These are phyloP conservation scores for Arthroderma sp. DNA, from an alignment of 2,329 filamentous ascomycete species.

Conservation along the genomic window DNA sequence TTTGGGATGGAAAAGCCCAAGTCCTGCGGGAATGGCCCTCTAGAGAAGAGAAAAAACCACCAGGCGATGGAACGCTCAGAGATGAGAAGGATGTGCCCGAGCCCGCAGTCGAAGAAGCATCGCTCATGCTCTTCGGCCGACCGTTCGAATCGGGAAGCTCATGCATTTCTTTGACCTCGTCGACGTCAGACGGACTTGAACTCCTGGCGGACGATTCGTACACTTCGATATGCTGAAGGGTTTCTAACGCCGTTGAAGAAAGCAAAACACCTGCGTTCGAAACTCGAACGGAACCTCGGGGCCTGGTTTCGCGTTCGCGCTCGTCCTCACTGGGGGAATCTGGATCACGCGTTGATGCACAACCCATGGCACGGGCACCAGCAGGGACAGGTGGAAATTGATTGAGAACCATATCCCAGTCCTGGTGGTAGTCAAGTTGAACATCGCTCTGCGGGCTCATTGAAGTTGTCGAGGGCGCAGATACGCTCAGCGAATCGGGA, in stretches of 20 bases:
- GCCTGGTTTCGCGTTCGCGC: not conserved
- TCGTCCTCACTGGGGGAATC: conserved; percentile 1
- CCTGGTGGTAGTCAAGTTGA: conserved; percentile 31
- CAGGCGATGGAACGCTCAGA: conserved; percentile 80
- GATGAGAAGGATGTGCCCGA: conserved; percentile 62
- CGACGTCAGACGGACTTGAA: conserved; percentile 29
- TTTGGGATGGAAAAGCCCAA: conserved; percentile 55
- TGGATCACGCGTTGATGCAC: conserved; percentile 12
- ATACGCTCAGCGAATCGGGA: conserved; percentile 18
- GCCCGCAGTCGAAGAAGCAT: conserved; percentile 40
- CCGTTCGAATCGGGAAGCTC: conserved; percentile 40
- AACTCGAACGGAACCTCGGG: conserved; percentile 12
- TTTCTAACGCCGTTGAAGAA: conserved; percentile 67
- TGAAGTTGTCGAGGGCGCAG: conserved; percentile 15
- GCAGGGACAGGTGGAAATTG: conserved; percentile 29
- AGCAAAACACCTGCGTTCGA: conserved; percentile 51
- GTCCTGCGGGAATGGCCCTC: conserved; percentile 63
- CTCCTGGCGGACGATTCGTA: conserved; percentile 29
- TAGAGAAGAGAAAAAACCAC: conserved; percentile 80
- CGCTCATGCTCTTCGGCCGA: conserved; percentile 33
- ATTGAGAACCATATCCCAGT: conserved; percentile 45
- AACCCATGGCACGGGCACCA: conserved; percentile 12
- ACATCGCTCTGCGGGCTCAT: conserved; percentile 22
- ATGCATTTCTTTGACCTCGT: conserved; percentile 45
- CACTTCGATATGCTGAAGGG: conserved; percentile 59